These are phyloP conservation scores for Myxozyma sirexii DNA, from an alignment of 805 yeast species.

Conservation along the genomic window DNA sequence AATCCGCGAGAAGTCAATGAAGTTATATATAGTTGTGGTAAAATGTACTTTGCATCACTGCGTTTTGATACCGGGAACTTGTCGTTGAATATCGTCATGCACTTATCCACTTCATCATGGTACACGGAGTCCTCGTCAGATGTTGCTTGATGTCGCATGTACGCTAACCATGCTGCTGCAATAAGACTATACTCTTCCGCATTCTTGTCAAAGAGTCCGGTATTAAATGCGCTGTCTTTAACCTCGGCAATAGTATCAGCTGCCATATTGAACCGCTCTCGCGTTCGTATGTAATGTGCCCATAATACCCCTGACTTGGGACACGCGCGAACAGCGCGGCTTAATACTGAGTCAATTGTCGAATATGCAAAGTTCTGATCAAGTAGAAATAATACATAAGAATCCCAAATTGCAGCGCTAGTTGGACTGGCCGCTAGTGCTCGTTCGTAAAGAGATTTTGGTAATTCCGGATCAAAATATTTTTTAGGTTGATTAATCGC, in stretches of 20 bases:
- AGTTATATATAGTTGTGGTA: constrained; percentile 19
- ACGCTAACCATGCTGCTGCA: constrained; percentile 23
- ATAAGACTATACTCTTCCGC: constrained; percentile 20
- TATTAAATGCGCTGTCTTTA: constrained; percentile 21
- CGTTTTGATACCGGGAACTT: not conserved
- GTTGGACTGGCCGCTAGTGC: constrained; percentile 27
- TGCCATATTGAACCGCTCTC: constrained; percentile 16
- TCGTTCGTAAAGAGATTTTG: constrained; percentile 39
- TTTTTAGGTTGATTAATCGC: constrained; percentile 34
- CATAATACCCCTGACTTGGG: constrained; percentile 38
- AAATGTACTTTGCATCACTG: constrained; percentile 10
- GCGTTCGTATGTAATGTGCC: constrained; percentile 33
- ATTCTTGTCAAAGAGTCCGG: constrained; percentile 9
- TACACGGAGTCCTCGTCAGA: not conserved
- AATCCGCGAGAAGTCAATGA: constrained; percentile 11
- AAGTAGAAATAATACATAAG: constrained; percentile 36
- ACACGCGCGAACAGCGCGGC: constrained; percentile 36
- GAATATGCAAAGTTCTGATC: constrained; percentile 21
- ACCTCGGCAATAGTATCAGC: constrained; percentile 7
- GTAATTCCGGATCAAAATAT: constrained; percentile 20
- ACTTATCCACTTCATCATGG: not conserved
- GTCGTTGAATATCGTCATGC: not conserved
- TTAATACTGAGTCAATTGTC: constrained; percentile 15
- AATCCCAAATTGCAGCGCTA: constrained; percentile 38
- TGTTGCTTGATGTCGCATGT: constrained; percentile 11